Conservation (phyloP, 305 asterid species). For the Fraxinus velutina region DNA sequence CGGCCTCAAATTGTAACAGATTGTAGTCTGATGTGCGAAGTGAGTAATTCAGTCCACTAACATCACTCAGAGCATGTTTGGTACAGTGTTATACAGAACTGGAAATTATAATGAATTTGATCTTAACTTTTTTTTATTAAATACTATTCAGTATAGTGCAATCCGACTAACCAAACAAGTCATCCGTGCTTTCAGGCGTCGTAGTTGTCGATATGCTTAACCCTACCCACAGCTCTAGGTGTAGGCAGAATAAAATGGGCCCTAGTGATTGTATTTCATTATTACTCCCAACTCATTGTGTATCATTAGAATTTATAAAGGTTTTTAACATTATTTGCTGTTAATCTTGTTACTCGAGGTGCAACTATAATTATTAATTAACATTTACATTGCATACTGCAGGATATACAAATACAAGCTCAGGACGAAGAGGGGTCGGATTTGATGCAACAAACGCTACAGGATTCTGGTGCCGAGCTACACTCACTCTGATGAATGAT, state of each 20-base stretch:
- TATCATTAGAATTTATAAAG: not conserved
- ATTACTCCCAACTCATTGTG: not conserved
- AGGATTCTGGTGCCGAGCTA: conserved; percentile 25
- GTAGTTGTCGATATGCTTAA: not conserved
- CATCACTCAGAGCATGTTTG: not conserved
- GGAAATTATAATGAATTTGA: not conserved
- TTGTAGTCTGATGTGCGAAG: not conserved
- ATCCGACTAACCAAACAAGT: not conserved
- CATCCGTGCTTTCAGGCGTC: not conserved
- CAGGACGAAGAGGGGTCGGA: conserved; percentile 65
- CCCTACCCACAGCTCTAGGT: not conserved
- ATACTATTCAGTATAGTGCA: not conserved
- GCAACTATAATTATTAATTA: not conserved
- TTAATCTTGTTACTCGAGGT: not conserved
- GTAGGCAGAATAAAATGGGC: not conserved
- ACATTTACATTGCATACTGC: conserved; percentile 20
- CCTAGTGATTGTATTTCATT: not conserved
- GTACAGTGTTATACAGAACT: not conserved
- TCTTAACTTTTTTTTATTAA: not conserved
- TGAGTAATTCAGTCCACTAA: not conserved
- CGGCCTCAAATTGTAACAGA: not conserved
- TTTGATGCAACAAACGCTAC: conserved; percentile 45
- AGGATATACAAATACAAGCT: conserved; percentile 57
- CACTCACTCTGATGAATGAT: conserved; percentile 22
- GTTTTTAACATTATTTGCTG: not conserved